A percentile compares a stretch with the other conserved stretches of the same genome.
Conservation (phyloP, 495 filamentous ascomycete genomes). For the Sporormia fimetaria region DNA sequence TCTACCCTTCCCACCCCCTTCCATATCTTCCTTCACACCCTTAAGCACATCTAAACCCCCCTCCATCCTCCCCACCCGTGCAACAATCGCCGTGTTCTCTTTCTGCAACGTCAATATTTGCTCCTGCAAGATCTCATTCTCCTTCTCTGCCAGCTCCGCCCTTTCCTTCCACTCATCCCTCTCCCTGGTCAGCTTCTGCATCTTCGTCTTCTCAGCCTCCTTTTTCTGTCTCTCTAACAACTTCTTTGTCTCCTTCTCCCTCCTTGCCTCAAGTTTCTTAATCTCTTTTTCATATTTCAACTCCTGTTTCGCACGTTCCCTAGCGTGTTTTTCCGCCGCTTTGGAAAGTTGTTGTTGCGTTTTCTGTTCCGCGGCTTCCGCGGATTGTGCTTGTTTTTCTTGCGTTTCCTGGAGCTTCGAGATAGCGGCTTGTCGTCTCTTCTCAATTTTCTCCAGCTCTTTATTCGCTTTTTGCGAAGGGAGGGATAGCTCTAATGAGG, state of each 20-base stretch:
- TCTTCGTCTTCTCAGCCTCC: constrained; percentile 29
- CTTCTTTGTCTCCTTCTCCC: constrained; percentile 30
- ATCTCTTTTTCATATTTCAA: constrained; percentile 54
- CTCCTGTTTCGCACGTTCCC: constrained; percentile 49
- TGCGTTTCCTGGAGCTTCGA: constrained; percentile 50
- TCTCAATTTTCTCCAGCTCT: constrained; percentile 62
- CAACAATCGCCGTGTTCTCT: constrained; percentile 41
- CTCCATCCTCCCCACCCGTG: constrained; percentile 39
- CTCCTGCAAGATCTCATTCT: constrained; percentile 30
- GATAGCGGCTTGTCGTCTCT: constrained; percentile 56
- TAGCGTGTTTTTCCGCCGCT: constrained; percentile 47
- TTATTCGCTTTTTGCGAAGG: constrained; percentile 42
- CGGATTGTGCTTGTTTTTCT: constrained; percentile 37
- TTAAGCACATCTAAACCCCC: constrained; percentile 28
- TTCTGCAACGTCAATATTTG: constrained; percentile 35
- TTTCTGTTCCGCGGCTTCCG: constrained; percentile 40
- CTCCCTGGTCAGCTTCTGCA: constrained; percentile 26
- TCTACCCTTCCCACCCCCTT: constrained; percentile 15
- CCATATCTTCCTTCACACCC: constrained; percentile 27
- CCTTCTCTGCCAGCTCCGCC: constrained; percentile 26
- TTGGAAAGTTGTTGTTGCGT: constrained; percentile 38
- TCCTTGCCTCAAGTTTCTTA: constrained; percentile 50
- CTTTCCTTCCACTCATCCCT: constrained; percentile 30
- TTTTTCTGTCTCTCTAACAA: constrained; percentile 28
- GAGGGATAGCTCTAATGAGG: constrained; percentile 9